phyloP scores from a whole-genome alignment of 805 yeast species.

The Metschnikowia anglica region DNA sequence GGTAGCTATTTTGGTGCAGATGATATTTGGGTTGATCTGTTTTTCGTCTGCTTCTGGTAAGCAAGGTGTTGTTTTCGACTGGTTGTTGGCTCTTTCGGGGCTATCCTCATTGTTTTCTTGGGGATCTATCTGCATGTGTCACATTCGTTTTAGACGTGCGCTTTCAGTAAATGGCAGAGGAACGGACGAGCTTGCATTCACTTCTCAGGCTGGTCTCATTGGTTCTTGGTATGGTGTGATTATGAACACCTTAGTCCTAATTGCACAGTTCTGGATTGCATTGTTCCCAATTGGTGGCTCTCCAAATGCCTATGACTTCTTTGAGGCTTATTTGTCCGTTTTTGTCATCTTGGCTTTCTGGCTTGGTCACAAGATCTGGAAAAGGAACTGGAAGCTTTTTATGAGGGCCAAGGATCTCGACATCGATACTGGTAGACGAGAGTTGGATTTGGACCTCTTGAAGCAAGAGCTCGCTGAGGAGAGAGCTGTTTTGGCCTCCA shows the following conservation, averaged over 20 bases:
- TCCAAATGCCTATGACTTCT: constrained; percentile 43
- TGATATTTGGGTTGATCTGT: constrained; percentile 55
- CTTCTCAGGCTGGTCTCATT: constrained; percentile 49
- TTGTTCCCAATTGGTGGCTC: constrained; percentile 51
- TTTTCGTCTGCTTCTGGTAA: constrained; percentile 49
- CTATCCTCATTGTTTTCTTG: constrained; percentile 29
- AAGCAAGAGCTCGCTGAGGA: constrained; percentile 54
- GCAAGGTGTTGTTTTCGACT: constrained; percentile 24
- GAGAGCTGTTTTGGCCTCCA: constrained; percentile 47
- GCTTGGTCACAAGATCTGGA: constrained; percentile 57
- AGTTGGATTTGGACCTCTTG: constrained; percentile 37
- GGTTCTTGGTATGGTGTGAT: constrained; percentile 54
- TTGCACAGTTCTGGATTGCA: constrained; percentile 68
- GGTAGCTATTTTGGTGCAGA: constrained; percentile 35
- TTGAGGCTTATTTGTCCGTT: constrained; percentile 61
- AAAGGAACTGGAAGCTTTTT: constrained; percentile 30
- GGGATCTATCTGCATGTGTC: constrained; percentile 28
- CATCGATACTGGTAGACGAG: constrained; percentile 39
- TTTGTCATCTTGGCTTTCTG: constrained; percentile 61
- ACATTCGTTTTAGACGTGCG: constrained; percentile 28
- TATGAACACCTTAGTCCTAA: constrained; percentile 48
- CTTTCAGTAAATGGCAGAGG: constrained; percentile 23
- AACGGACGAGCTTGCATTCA: constrained; percentile 49
- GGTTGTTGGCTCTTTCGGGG: constrained; percentile 29
- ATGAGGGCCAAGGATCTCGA: constrained; percentile 35